Base-by-base conservation (phyloP, 768 basidiomycete genomes). In the Mycena sanguinolenta region DNA sequence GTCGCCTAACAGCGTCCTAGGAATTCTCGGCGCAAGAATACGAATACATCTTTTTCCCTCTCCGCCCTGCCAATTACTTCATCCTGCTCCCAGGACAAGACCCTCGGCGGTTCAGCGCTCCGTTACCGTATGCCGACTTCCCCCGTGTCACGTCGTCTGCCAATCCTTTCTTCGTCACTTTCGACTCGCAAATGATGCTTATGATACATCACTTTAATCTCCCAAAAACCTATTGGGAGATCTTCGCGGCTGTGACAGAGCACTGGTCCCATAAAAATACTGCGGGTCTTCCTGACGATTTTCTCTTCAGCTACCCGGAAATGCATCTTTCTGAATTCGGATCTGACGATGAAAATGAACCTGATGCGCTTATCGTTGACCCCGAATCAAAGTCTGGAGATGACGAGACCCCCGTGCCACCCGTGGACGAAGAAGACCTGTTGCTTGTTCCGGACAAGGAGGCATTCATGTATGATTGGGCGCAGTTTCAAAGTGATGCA, bases 111-210 rank as follows among this genome's bases (percentile, higher is more conserved):
- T 32, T 64, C 50, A 42, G 52, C 30, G 21, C 53, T 6, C 63
- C 52, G n/a, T n/a, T n/a, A n/a, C n/a, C n/a, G 14, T 63, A 53
- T 38, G n/a, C 23, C 25, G 27, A 55, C 28, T 54, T 64, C 25
- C 63, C 54, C n/a, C 53, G 38, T 1, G 63, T 64, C 10, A 64
- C 52, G 17, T 64, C 63, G 25, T 42, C 63, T 5, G 63, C 53
- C 63, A 55, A 64, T 25, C 63, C 63, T 8, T 64, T 64, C 25
- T 64, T 64, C n/a, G 63, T 55, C 14, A 21, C 53, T 14, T 63
- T 64, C 53, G 16, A 55, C 17, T 28, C 63, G 4, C 54, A 21
- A 9, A 17, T 14, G 53, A 46, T n/a, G 44, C 21, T 44, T 64
- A n/a, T 2, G 12, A 23, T 63, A 21, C 36, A 17, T 19, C n/a